Conservation (phyloP, 2,329 filamentous ascomycete species). For the Chrysoporthe cubensis region DNA sequence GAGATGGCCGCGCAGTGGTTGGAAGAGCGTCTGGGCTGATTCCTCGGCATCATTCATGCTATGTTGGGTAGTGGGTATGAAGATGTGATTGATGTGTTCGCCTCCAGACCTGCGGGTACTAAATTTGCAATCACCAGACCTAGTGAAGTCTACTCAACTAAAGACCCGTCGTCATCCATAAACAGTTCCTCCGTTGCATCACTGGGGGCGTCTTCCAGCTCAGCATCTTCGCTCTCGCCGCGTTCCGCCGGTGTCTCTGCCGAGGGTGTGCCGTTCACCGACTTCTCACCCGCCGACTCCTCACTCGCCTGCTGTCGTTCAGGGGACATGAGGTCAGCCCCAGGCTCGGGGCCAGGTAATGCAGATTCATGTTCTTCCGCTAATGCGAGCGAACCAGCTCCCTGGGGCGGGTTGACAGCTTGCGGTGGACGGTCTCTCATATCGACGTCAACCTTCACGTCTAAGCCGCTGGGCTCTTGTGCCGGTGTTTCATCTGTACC, state of each 20-base stretch:
- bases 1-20: constrained; percentile 25
- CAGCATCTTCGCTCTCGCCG: constrained; percentile 14
- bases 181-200: constrained; percentile 38
- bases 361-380: neutral
- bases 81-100: neutral
- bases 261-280: neutral
- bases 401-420: neutral
- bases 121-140: neutral
- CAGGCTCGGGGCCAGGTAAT: neutral
- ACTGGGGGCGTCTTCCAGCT: constrained; percentile 29
- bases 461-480: constrained; percentile 24
- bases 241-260: neutral
- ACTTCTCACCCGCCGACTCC: neutral
- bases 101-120: neutral
- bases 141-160: constrained; percentile 29
- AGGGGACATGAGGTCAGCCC: neutral
- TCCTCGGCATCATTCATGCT: neutral
- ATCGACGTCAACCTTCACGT: constrained; percentile 22
- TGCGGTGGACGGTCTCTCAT: neutral
- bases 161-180: constrained; percentile 39
- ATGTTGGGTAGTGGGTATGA: constrained; percentile 3
- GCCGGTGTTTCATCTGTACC: neutral
- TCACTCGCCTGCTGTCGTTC: neutral
- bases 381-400: neutral
- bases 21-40: constrained; percentile 16